Base-by-base conservation (phyloP, 2,329 filamentous ascomycete genomes). In the Zymoseptoria crescenta region DNA sequence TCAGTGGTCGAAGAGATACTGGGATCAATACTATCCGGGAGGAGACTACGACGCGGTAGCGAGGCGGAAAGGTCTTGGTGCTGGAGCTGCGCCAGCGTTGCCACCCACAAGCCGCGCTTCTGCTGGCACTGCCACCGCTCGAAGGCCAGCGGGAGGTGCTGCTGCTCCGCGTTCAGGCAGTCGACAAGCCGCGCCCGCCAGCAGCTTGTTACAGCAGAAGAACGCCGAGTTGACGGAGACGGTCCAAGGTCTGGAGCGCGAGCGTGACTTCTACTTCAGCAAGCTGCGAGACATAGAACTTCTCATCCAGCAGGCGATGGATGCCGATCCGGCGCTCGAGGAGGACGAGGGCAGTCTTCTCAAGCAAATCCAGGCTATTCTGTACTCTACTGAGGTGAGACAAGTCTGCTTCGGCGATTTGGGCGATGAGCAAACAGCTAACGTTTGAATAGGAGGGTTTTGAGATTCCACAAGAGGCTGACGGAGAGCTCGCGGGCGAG, bases 211-310 rank as follows among this genome's bases (percentile, higher is more conserved):
- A 67, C 84, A 89, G 73, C 83, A 88, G 72, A 94, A 97, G 81
- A 94, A 96, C 73, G 82, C 83, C 49, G 89, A 88, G 28, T 82
- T 97, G 67, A 96, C 96, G 81, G 93, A 97, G 79, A 96, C 91
- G 0, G 93, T 99, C n/a, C 82, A 85, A 10, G 94, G 94, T 1
- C 81, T 99, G 49, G 94, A 99, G 81, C 87, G 94, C 69, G 94
- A 99, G 80, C 84, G 94, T 54, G 94, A 99, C 75, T 99, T 99
- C 74, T 99, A 99, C 81, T 99, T 99, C 77, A 95, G 90, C 82
- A 99, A 99, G 81, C 82, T 99, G 65, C 84, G 94, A 60, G 94
- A 99, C 73, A 99, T 99, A 68, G 94, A 99, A 78, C 80, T 99
- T 65, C 79, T 99, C 69, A 84, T 99, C 57, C 94, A 99, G 79